A percentile compares a stretch with the other conserved stretches of the same genome.
phyloP scores from a whole-genome alignment of 2,329 filamentous ascomycete genomes.

The Fusarium albidum region DNA sequence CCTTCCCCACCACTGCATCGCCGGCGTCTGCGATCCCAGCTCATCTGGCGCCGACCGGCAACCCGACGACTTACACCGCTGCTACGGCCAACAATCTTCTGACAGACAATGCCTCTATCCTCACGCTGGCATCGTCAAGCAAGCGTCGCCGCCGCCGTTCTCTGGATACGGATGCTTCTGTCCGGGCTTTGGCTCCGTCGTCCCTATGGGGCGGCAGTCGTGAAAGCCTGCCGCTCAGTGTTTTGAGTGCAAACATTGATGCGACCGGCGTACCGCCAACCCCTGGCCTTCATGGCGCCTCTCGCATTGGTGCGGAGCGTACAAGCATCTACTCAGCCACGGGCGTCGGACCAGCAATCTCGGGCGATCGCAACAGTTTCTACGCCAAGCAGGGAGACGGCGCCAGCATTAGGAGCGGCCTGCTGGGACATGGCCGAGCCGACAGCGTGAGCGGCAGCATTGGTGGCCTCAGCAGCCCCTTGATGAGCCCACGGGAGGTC shows the following conservation, averaged over 20 bases:
- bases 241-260: slow-evolving; percentile 77
- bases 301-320: slow-evolving; percentile 64
- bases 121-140: slow-evolving; percentile 84
- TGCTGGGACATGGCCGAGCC: slow-evolving; percentile 78
- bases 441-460: slow-evolving; percentile 86
- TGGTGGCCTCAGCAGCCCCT: slow-evolving; percentile 66
- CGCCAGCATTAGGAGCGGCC: slow-evolving; percentile 79
- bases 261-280: slow-evolving; percentile 53
- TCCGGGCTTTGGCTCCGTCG: slow-evolving; percentile 83
- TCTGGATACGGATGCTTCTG: slow-evolving; percentile 85
- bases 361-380: slow-evolving; percentile 82
- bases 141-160: slow-evolving; percentile 80
- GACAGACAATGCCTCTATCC: slow-evolving; percentile 85
- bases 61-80: slow-evolving; percentile 77
- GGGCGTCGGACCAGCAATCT: slow-evolving; percentile 70
- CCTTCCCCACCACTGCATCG: slow-evolving; percentile 68
- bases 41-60: slow-evolving; percentile 66
- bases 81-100: slow-evolving; percentile 84
- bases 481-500: slow-evolving; percentile 65
- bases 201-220: slow-evolving; percentile 84
- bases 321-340: slow-evolving; percentile 83
- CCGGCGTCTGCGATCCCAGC: slow-evolving; percentile 77
- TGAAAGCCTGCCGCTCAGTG: slow-evolving; percentile 80
- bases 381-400: slow-evolving; percentile 78
- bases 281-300: slow-evolving; percentile 60